A percentile compares a stretch with the other conserved stretches of the same genome.
Evolutionary conservation across 2,329 filamentous ascomycete species (phyloP).

Genomic region (Ascochyta pisi): DNA sequence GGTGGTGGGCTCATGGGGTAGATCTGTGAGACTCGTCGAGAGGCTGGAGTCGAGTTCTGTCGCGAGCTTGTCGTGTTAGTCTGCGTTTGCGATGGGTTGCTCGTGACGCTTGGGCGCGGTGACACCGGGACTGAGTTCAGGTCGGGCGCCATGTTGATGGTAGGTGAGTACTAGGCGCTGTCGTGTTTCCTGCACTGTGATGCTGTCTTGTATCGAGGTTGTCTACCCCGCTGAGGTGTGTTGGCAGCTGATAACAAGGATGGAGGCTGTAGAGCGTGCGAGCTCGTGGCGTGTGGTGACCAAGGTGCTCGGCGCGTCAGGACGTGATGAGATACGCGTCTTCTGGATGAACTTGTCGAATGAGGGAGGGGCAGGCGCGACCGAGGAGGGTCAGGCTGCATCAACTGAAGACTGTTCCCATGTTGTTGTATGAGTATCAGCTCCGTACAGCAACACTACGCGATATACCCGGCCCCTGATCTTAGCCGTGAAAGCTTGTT

Average conservation of each 20-base stretch:
- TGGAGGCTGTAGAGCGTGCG: background rate
- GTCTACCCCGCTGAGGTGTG: conserved; percentile 15
- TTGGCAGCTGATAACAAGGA: conserved; percentile 3
- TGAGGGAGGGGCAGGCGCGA: conserved; percentile 20
- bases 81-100: conserved; percentile 25
- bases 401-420: conserved; percentile 20
- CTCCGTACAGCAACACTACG: background rate
- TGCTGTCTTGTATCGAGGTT: background rate
- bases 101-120: conserved; percentile 36
- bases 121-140: conserved; percentile 54
- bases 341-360: conserved; percentile 7
- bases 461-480: conserved; percentile 10
- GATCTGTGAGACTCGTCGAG: conserved; percentile 50
- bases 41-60: conserved; percentile 33
- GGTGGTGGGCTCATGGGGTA: conserved; percentile 56
- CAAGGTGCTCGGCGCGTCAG: conserved; percentile 5
- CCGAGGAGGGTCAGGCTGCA: conserved; percentile 29
- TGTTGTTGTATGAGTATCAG: conserved; percentile 11
- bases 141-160: conserved; percentile 56
- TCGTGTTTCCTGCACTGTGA: background rate
- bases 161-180: background rate
- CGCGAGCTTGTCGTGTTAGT: conserved; percentile 38
- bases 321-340: conserved; percentile 15
- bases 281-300: conserved; percentile 3
- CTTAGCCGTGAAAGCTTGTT: conserved; percentile 6